phyloP scores from a whole-genome alignment of 768 basidiomycete genomes.

The Guyanaporus albipodus region DNA sequence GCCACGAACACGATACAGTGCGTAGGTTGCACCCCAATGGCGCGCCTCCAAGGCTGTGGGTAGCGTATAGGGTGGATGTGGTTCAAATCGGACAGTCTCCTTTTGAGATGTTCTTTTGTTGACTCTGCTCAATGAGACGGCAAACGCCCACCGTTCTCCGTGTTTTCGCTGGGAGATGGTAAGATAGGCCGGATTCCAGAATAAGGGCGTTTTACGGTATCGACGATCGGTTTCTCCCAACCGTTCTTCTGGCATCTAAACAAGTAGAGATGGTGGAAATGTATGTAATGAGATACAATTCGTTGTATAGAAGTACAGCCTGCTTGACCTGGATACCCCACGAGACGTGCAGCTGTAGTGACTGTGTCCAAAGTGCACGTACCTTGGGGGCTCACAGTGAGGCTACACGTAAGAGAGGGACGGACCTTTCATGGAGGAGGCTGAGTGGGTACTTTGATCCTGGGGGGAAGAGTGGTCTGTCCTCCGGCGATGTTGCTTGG shows the following conservation, averaged over 20 bases:
- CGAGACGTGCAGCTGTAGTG: background rate
- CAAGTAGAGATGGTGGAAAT: background rate
- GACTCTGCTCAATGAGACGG: constrained; percentile 59
- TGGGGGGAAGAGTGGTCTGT: constrained; percentile 70
- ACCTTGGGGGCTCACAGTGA: background rate
- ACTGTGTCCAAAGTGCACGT: no score
- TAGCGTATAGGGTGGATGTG: constrained; percentile 65
- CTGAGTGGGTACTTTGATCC: constrained; percentile 83
- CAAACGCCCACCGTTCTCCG: constrained; percentile 55
- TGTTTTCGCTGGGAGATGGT: constrained; percentile 40
- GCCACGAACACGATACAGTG: constrained; percentile 75
- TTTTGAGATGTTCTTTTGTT: constrained; percentile 68
- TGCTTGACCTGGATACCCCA: background rate
- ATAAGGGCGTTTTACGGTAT: constrained; percentile 48
- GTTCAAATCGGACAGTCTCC: constrained; percentile 68
- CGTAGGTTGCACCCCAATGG: constrained; percentile 89
- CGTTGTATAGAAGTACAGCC: background rate
- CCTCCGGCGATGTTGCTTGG: constrained; percentile 25
- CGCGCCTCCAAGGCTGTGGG: constrained; percentile 76
- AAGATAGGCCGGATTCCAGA: constrained; percentile 1
- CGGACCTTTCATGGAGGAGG: constrained; percentile 73
- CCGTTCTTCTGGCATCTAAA: constrained; percentile 81
- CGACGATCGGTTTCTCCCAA: constrained; percentile 82
- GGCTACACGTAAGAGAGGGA: background rate
- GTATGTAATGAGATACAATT: background rate